Evolutionary conservation across 306 rosid species (phyloP).

Genomic region (cucumber (Cucumis sativus)): Cucumber_9930_V3 NC_026655.2:4729001-4729500

Average conservation of each 20-base stretch:
- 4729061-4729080: background rate
- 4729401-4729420: no score
- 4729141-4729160: background rate
- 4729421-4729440: background rate
- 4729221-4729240: no score
- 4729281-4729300: no score
- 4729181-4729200: background rate
- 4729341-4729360: background rate
- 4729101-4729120: background rate
- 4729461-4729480: constrained; percentile 28
- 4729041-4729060: background rate
- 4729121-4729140: background rate
- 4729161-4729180: background rate
- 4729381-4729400: background rate
- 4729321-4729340: background rate
- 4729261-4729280: no score
- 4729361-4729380: background rate
- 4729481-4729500: constrained; percentile 21
- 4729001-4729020: background rate
- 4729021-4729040: background rate
- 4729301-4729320: no score
- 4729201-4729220: no score
- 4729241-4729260: background rate
- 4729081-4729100: background rate
- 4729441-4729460: constrained; percentile 85